A percentile compares a stretch with the other conserved stretches of the same genome.
Conservation (phyloP, 225 moss, liverwort and hornwort species). For the Physcomitrium patens region DNA sequence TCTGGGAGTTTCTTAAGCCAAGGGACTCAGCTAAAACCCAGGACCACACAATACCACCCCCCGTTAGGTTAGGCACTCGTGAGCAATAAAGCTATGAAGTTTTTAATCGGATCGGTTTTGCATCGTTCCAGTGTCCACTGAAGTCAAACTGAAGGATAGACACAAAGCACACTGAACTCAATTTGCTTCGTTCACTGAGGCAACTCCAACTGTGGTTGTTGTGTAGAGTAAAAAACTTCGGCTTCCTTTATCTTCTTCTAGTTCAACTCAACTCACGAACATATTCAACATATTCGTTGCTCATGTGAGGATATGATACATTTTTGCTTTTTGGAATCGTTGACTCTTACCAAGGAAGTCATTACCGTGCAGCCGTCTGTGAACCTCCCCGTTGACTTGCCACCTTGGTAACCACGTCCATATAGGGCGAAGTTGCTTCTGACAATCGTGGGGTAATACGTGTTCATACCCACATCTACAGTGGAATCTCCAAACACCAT, state of each 20-base stretch:
- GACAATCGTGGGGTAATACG: slow-evolving; percentile 26
- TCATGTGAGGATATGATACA: too few relatives aligned
- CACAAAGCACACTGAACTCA: not conserved
- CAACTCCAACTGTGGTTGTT: too few relatives aligned
- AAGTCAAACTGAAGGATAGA: not conserved
- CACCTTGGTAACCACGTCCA: slow-evolving; percentile 45
- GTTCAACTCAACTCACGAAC: too few relatives aligned
- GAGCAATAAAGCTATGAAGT: not conserved
- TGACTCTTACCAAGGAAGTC: slow-evolving; percentile 59
- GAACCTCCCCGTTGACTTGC: slow-evolving; percentile 62
- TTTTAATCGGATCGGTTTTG: too few relatives aligned
- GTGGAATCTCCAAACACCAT: slow-evolving; percentile 80
- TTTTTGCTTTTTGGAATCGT: too few relatives aligned
- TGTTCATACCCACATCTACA: slow-evolving; percentile 72
- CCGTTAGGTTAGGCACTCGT: not conserved
- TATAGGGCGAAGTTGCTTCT: slow-evolving; percentile 70
- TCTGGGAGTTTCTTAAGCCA: slow-evolving; percentile 51
- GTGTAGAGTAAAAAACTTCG: too few relatives aligned
- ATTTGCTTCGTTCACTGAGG: too few relatives aligned
- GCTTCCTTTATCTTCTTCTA: too few relatives aligned
- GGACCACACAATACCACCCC: not conserved
- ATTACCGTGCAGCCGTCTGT: slow-evolving; percentile 50
- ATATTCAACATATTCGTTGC: too few relatives aligned
- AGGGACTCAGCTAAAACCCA: slow-evolving; percentile 47
- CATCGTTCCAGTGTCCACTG: too few relatives aligned